phyloP scores from a whole-genome alignment of 2,329 filamentous ascomycete species.

The Parastagonospora nodorum region DNA sequence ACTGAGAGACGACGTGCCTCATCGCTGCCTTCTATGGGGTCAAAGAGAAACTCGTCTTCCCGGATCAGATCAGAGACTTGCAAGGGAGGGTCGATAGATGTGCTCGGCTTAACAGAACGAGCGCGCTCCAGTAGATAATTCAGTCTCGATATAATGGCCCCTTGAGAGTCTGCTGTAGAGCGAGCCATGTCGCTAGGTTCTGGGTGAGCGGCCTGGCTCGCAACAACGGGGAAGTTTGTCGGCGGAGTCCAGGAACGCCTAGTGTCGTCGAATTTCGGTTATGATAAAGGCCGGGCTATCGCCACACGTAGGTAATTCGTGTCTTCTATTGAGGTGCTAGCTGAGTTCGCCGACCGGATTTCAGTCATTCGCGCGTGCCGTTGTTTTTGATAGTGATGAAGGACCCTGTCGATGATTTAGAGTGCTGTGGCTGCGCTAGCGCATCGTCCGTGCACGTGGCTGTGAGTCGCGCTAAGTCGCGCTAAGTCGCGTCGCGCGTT shows the following conservation, averaged over 20 bases:
- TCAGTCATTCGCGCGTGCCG: background rate
- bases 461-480: constrained; percentile 17
- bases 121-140: constrained; percentile 49
- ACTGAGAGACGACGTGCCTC: constrained; percentile 69
- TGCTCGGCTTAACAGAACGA: constrained; percentile 45
- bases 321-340: too few species aligned
- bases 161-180: constrained; percentile 27
- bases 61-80: constrained; percentile 47
- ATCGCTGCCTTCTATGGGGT: constrained; percentile 43
- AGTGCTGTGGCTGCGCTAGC: constrained; percentile 12
- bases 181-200: constrained; percentile 31
- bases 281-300: too few species aligned
- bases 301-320: too few species aligned
- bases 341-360: too few species aligned
- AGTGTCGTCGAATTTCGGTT: too few species aligned
- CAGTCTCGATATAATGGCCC: constrained; percentile 40
- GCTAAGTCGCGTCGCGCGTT: constrained; percentile 7
- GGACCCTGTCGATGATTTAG: constrained; percentile 13
- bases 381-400: constrained; percentile 7
- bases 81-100: constrained; percentile 52
- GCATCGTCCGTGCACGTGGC: constrained; percentile 14
- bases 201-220: background rate
- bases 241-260: too few species aligned
- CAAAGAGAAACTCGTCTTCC: constrained; percentile 35
- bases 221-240: background rate